phyloP scores from a whole-genome alignment of 2,329 filamentous ascomycete species.

The Proliferodiscus dingleyae region DNA sequence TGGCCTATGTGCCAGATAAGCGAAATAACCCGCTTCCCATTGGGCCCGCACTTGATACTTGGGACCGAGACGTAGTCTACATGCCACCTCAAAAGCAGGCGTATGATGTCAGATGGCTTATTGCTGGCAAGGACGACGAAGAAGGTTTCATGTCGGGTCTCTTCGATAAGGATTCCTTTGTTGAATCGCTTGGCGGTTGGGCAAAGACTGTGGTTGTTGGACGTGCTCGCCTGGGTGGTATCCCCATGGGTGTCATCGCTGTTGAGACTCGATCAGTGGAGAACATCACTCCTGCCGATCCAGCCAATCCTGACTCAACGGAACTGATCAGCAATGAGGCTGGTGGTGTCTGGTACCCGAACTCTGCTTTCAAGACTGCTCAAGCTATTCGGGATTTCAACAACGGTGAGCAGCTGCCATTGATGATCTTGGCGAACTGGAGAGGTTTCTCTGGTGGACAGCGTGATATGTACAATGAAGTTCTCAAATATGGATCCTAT shows the following conservation, averaged over 20 bases:
- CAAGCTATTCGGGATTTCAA: slow-evolving; percentile 99
- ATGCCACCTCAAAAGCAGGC: slow-evolving; percentile 71
- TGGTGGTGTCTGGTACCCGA: slow-evolving; percentile 99
- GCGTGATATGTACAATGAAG: slow-evolving; percentile 99
- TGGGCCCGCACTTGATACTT: slow-evolving; percentile 74
- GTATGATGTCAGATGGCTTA: slow-evolving; percentile 93
- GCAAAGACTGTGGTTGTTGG: slow-evolving; percentile 94
- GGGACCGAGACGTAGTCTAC: slow-evolving; percentile 90
- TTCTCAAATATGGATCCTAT: slow-evolving; percentile 98
- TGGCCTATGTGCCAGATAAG: slow-evolving; percentile 95
- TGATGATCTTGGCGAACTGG: slow-evolving; percentile 99
- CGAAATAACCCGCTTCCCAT: slow-evolving; percentile 92
- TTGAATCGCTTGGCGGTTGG: slow-evolving; percentile 95
- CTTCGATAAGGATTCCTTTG: slow-evolving; percentile 95
- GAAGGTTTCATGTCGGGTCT: slow-evolving; percentile 79
- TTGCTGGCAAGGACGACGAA: slow-evolving; percentile 78
- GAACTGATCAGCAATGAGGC: slow-evolving; percentile 93
- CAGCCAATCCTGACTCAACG: slow-evolving; percentile 96
- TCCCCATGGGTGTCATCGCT: slow-evolving; percentile 96
- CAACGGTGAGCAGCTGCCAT: slow-evolving; percentile 91
- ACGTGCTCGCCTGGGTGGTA: slow-evolving; percentile 91
- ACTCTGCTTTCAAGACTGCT: slow-evolving; percentile 99
- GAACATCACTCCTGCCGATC: slow-evolving; percentile 93
- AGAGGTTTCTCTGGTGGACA: slow-evolving; percentile 99
- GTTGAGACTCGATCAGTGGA: slow-evolving; percentile 95